Evolutionary conservation across 768 basidiomycete species (phyloP).

Genomic region (Termitomyces eurrhizus): DNA sequence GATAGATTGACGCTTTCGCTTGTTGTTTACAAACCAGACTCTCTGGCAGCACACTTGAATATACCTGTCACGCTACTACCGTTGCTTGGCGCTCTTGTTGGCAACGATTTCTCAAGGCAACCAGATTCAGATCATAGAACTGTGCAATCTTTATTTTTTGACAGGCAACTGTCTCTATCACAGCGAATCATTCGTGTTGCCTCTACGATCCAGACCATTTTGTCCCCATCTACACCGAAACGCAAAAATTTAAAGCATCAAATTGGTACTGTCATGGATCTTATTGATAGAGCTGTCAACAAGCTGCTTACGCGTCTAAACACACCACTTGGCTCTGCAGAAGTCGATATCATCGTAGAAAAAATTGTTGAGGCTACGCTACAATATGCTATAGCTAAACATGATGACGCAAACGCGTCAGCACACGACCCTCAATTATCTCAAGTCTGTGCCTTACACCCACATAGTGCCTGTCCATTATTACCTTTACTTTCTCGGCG

Average conservation of each 20-base stretch:
- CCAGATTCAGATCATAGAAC: conserved; percentile 43
- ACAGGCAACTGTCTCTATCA: conserved; percentile 46
- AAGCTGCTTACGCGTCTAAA: conserved; percentile 48
- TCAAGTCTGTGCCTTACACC: conserved; percentile 60
- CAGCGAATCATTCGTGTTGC: conserved; percentile 71
- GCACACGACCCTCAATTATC: conserved; percentile 43
- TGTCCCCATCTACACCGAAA: conserved; percentile 45
- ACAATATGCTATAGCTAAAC: conserved; percentile 71
- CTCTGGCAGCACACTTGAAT: conserved; percentile 60
- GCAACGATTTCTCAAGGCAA: conserved; percentile 72
- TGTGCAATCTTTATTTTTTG: conserved; percentile 66
- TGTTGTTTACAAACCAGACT: conserved; percentile 55
- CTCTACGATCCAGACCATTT: conserved; percentile 47
- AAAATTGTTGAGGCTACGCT: conserved; percentile 70
- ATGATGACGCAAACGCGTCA: conserved; percentile 35
- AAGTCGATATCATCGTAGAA: conserved; percentile 62
- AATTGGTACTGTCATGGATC: conserved; percentile 70
- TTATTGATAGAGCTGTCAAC: conserved; percentile 66
- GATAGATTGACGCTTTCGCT: conserved; percentile 47
- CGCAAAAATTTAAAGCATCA: conserved; percentile 47
- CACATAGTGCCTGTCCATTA: conserved; percentile 51
- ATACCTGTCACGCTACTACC: conserved; percentile 72
- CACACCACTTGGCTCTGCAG: conserved; percentile 51
- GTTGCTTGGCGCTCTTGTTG: conserved; percentile 71
- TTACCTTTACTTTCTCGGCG: conserved; percentile 48